Percentiles rank a stretch among this genome's conserved stretches.
phyloP scores from a whole-genome alignment of 1,139 yeast genomes.

The Zhuliangozyma parablackwelliae region DNA sequence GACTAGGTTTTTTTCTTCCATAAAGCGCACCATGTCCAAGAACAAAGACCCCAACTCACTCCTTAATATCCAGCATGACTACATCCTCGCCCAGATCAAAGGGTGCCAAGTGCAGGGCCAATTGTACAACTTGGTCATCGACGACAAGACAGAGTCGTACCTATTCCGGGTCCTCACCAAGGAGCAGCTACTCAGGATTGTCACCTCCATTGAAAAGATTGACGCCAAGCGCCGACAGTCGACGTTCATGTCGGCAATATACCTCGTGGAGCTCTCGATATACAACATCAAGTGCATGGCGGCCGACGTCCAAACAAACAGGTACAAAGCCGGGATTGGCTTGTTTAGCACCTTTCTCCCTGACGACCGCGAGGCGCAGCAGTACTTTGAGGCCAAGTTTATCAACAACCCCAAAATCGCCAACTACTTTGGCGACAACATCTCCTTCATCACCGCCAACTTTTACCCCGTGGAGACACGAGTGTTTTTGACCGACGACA shows the following conservation, averaged over 20 bases:
- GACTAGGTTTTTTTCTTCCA: no score
- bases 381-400: constrained; percentile 26
- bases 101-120: constrained; percentile 29
- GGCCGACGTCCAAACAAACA: constrained; percentile 35
- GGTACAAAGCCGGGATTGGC: constrained; percentile 38
- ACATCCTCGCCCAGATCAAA: constrained; percentile 32
- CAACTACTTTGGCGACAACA: constrained; percentile 26
- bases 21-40: constrained; percentile 10
- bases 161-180: constrained; percentile 32
- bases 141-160: constrained; percentile 33
- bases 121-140: constrained; percentile 37
- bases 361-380: constrained; percentile 19
- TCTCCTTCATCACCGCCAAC: constrained; percentile 23
- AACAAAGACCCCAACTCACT: constrained; percentile 33
- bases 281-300: constrained; percentile 40
- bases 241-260: constrained; percentile 39
- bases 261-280: constrained; percentile 33
- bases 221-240: constrained; percentile 34
- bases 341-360: constrained; percentile 29
- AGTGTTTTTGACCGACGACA: constrained; percentile 34
- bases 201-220: constrained; percentile 38
- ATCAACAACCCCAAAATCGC: constrained; percentile 27
- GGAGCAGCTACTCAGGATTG: constrained; percentile 36
- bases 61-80: constrained; percentile 31
- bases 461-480: constrained; percentile 36